Evolutionary conservation across 2,329 filamentous ascomycete genomes (phyloP), one percentile per base, ranked within the genome.

Genomic region (Ramichloridium luteum): DNA sequence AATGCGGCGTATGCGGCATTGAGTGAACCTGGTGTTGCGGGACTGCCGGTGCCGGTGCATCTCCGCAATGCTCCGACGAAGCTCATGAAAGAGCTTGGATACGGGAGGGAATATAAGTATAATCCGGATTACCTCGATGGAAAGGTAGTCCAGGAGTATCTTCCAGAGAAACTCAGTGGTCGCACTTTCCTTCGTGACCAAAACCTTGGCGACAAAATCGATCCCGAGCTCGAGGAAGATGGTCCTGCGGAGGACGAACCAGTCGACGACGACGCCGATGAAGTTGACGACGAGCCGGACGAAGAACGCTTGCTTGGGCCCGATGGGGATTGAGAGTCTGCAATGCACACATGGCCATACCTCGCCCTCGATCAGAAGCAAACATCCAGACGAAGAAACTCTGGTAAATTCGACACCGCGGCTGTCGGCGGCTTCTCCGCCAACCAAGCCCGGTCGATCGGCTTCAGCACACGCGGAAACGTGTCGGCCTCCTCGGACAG

Each of bases 81-180:
- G 43, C 55, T 96, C 43, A 93, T 98, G 88, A 81, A 86, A 48
- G 88, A 94, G 45, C 61, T 96, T 44, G 88, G 84, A 0, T 93
- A 85, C 50, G 86, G 86, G 1, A 77, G 75, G 30, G 81, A 85
- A 53, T 98, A 98, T 58, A 96, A 96, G 57, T 96, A 98, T 51
- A 93, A 93, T 45, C 90, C 90, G 0, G 82, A 93, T 45, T 98
- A 88, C 50, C 60, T 71, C 30, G 74, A 86, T 38, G 90, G 90
- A 0, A 72, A 63, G 45, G 88, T 96, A 1, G 70, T 65, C 41
- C 90, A 98, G 60, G 80, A 86, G 14, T 98, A 96, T 57, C 57
- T 98, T n/a, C 90, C 90, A 0, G 77, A 83, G 8, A 70, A 71
- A 34, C 56, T 98, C 5, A 55, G 64, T 20, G 84, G 77, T 0